Conservation (phyloP, 176 grass and related monocot genomes). For the Avena eriantha region DNA sequence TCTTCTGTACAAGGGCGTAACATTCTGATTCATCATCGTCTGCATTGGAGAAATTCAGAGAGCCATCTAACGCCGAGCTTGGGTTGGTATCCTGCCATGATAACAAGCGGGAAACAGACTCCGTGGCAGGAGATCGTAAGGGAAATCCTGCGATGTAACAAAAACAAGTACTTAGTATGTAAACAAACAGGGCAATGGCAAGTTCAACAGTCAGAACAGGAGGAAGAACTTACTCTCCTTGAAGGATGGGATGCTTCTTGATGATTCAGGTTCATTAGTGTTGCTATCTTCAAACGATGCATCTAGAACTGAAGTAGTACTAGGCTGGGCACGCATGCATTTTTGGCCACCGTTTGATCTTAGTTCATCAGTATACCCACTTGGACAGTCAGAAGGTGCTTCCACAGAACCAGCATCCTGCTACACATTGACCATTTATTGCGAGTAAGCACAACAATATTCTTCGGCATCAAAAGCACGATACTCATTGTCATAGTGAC, state of each 20-base stretch:
- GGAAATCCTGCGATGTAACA: slow-evolving; percentile 33
- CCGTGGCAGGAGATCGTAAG: slow-evolving; percentile 51
- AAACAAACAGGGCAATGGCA: background rate
- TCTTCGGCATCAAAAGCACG: background rate
- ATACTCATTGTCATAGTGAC: slow-evolving; percentile 4
- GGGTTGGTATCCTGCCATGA: slow-evolving; percentile 67
- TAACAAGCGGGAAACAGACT: slow-evolving; percentile 58
- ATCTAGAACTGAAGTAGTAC: slow-evolving; percentile 83
- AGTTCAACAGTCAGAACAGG: background rate
- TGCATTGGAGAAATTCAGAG: slow-evolving; percentile 28
- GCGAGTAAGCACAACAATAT: slow-evolving; percentile 16
- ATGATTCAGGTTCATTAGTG: slow-evolving; percentile 55
- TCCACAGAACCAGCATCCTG: slow-evolving; percentile 58
- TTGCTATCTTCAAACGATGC: slow-evolving; percentile 65
- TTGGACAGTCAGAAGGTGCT: slow-evolving; percentile 44
- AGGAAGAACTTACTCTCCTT: slow-evolving; percentile 58
- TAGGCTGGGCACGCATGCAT: slow-evolving; percentile 57
- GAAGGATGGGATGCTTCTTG: slow-evolving; percentile 44
- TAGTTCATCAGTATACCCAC: slow-evolving; percentile 49
- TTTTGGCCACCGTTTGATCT: slow-evolving; percentile 39
- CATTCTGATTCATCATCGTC: slow-evolving; percentile 60
- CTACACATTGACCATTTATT: slow-evolving; percentile 39
- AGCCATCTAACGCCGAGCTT: slow-evolving; percentile 36
- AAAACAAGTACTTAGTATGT: slow-evolving; percentile 28
- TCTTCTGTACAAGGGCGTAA: slow-evolving; percentile 64